Evolutionary conservation across 306 rosid species (phyloP).

Genomic region (Alnus rubra): DNA sequence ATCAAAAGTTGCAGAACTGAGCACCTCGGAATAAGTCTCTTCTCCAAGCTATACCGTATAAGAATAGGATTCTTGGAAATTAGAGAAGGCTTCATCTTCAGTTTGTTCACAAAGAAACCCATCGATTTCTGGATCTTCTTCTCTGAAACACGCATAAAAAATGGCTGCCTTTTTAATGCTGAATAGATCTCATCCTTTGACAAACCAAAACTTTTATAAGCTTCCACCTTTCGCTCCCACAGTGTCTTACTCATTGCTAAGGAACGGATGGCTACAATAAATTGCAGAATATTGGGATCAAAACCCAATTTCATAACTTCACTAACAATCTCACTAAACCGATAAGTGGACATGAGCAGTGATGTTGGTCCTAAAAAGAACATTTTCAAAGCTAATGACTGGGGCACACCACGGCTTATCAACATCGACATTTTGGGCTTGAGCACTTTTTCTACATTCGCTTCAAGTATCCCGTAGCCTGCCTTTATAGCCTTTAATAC

Average conservation of each 20-base stretch:
- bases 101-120: slow-evolving; percentile 18
- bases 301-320: slow-evolving; percentile 27
- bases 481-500: slow-evolving; percentile 10
- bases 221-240: slow-evolving; percentile 31
- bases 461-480: not conserved
- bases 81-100: slow-evolving; percentile 8
- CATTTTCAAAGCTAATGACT: slow-evolving; percentile 13
- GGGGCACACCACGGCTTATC: slow-evolving; percentile 27
- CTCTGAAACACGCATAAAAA: slow-evolving; percentile 21
- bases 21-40: slow-evolving; percentile 19
- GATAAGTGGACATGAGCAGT: not conserved
- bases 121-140: slow-evolving; percentile 32
- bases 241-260: slow-evolving; percentile 11
- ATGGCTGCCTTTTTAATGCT: slow-evolving; percentile 21
- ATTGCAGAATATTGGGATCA: not conserved
- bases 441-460: not conserved
- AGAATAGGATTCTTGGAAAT: slow-evolving; percentile 10
- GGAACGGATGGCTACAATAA: slow-evolving; percentile 12
- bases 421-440: slow-evolving; percentile 6
- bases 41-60: slow-evolving; percentile 24
- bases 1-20: slow-evolving; percentile 14
- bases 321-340: slow-evolving; percentile 15
- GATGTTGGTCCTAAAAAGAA: not conserved
- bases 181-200: slow-evolving; percentile 19
- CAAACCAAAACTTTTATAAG: slow-evolving; percentile 25